Base-by-base conservation (phyloP, 2,329 filamentous ascomycete species). In the Aspergillus sp. region DNA sequence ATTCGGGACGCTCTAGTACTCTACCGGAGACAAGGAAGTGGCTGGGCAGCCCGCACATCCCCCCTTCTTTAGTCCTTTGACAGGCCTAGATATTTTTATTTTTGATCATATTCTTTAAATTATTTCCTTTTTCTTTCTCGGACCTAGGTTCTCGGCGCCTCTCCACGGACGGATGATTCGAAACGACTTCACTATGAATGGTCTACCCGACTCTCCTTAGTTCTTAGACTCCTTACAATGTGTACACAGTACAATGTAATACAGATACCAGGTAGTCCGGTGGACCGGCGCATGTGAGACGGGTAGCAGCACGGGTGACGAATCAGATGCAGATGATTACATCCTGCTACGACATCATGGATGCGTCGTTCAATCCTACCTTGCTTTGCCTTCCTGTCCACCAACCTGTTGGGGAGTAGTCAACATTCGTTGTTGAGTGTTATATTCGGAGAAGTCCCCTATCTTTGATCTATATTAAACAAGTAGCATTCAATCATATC, bases 1-100 rank as follows among this genome's bases (percentile, higher is more conserved):
- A 61, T 66, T 65, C 65, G 65, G 64, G 62, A 64, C 57, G 53
- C 53, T 51, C 63, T 20, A 61, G 60, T 52, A 59, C 47, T 24
- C 47, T 50, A 46, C 67, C 70, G 70, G 70, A 72, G 61, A 73
- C 69, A 68, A 65, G 66, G 67, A 67, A 65, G 58, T 56, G 63
- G 60, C 63, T 67, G 59, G 62, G 58, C 49, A 59, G 58, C 49
- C 47, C 39, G 55, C 58, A 55, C 49, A 49, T 32, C 58, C 32
- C 32, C 11, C 36, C 36, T 42, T 42, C 36, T 12, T 42, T 42
- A 42, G 5, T n/a, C 36, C 36, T n/a, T n/a, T 42, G 14, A 42
- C 36, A 42, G 36, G 36, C 12, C 16, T 42, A n/a, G 16, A 12
- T 36, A 36, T 36, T 36, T 36, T 36, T 36, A 36, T 36, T 36